A percentile compares a stretch with the other conserved stretches of the same genome.
phyloP scores from a whole-genome alignment of 768 basidiomycete species.

The Cyclocybe cylindracea region DNA sequence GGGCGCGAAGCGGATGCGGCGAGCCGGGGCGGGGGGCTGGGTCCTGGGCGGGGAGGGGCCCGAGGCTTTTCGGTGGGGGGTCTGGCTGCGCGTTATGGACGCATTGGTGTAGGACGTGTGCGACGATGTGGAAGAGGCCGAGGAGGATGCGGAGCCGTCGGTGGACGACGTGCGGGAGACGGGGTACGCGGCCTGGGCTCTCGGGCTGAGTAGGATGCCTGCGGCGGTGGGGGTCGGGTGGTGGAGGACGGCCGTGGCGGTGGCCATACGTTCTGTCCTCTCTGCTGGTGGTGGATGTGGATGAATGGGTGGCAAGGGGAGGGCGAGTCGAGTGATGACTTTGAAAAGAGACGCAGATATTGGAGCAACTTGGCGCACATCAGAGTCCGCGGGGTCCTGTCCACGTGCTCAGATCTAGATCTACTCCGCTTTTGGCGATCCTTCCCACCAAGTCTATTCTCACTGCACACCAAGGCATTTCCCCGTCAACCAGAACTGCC shows the following conservation, averaged over 20 bases:
- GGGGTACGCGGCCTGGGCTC: background rate
- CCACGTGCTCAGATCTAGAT: too few species aligned
- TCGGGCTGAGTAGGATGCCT: slow-evolving; percentile 7
- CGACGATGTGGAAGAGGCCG: slow-evolving; percentile 12
- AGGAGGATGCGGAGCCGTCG: slow-evolving; percentile 12
- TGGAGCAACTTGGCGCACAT: too few species aligned
- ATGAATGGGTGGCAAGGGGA: too few species aligned
- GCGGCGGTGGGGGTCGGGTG: background rate
- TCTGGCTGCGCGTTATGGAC: slow-evolving; percentile 1
- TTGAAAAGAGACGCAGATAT: too few species aligned
- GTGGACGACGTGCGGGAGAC: slow-evolving; percentile 7
- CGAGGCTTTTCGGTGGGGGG: background rate
- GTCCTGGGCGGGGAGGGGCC: slow-evolving; percentile 1
- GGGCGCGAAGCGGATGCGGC: slow-evolving; percentile 79
- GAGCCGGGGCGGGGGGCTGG: slow-evolving; percentile 6
- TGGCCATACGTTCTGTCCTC: too few species aligned
- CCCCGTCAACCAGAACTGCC: too few species aligned
- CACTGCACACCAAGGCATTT: too few species aligned
- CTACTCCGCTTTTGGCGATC: too few species aligned
- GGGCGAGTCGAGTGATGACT: too few species aligned
- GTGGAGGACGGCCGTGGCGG: slow-evolving; percentile 8
- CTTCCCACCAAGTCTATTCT: too few species aligned
- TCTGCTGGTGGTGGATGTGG: too few species aligned
- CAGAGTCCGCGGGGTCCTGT: too few species aligned
- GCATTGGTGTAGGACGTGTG: slow-evolving; percentile 6